phyloP scores from a whole-genome alignment of 257 asterid species.

The Ehretia macrophylla region DNA sequence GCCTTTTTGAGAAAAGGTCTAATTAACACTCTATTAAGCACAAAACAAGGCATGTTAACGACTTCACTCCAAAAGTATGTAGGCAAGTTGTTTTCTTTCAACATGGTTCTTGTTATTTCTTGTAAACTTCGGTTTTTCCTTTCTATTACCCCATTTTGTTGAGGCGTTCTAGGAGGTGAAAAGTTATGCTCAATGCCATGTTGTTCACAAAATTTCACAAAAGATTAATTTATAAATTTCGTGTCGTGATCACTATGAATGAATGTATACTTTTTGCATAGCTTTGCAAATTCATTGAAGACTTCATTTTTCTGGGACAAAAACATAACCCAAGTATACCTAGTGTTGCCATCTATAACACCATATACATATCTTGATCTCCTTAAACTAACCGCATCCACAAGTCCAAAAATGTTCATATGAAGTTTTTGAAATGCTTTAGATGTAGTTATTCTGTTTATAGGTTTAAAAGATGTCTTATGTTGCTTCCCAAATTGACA shows the following conservation, averaged over 20 bases:
- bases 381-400: not conserved
- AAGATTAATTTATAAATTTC: not conserved
- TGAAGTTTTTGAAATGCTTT: not conserved
- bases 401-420: not conserved
- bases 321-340: not conserved
- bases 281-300: not conserved
- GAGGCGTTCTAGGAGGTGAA: not conserved
- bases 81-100: not conserved
- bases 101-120: not conserved
- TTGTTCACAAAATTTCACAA: not conserved
- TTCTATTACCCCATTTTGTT: not conserved
- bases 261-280: not conserved
- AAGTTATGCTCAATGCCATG: not conserved
- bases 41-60: not conserved
- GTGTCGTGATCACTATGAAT: not conserved
- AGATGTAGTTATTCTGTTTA: not conserved
- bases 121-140: not conserved
- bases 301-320: not conserved
- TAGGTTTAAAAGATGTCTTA: not conserved
- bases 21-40: not conserved
- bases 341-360: not conserved
- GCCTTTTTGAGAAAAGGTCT: not conserved
- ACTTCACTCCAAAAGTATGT: not conserved
- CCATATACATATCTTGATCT: not conserved
- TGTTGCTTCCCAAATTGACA: not conserved